Evolutionary conservation across 306 rosid species (phyloP).

Genomic region (Quercus variabilis): DNA sequence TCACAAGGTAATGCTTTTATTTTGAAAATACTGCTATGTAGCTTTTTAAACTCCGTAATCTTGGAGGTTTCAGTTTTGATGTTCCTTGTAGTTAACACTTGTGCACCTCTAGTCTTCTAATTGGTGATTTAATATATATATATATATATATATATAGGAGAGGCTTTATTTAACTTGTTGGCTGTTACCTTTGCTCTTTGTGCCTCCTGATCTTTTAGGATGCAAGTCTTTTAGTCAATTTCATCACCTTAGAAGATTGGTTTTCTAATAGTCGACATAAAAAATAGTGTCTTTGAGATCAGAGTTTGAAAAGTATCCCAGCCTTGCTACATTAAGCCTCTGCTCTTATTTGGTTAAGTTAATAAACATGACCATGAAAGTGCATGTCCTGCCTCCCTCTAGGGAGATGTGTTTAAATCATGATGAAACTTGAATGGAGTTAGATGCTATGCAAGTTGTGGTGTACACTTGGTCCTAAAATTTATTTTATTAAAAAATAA

Average conservation of each 20-base stretch:
- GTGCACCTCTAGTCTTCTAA: not conserved
- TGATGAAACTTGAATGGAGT: not conserved
- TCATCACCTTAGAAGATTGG: not conserved
- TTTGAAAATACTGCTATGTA: not conserved
- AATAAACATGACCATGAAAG: not conserved
- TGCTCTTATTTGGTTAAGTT: not conserved
- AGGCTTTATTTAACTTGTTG: not conserved
- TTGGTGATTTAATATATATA: not conserved
- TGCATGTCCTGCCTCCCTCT: not conserved
- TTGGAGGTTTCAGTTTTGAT: not conserved
- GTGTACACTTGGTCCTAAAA: not conserved
- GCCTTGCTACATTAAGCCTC: not conserved
- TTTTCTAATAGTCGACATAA: slow-evolving; percentile 1
- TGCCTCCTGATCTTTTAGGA: not conserved
- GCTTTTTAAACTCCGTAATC: not conserved
- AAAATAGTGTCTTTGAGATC: not conserved
- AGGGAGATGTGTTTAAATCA: not conserved
- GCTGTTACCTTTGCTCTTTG: not conserved
- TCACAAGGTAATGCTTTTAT: slow-evolving; percentile 43
- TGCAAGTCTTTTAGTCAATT: not conserved
- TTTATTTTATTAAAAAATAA: not conserved
- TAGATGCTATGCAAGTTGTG: not conserved
- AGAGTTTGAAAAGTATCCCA: not conserved
- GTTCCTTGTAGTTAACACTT: not conserved
- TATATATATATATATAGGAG: not conserved